These are phyloP conservation scores for Lithospermum erythrorhizon DNA, from an alignment of 257 asterid genomes.

Conservation along the genomic window DNA sequence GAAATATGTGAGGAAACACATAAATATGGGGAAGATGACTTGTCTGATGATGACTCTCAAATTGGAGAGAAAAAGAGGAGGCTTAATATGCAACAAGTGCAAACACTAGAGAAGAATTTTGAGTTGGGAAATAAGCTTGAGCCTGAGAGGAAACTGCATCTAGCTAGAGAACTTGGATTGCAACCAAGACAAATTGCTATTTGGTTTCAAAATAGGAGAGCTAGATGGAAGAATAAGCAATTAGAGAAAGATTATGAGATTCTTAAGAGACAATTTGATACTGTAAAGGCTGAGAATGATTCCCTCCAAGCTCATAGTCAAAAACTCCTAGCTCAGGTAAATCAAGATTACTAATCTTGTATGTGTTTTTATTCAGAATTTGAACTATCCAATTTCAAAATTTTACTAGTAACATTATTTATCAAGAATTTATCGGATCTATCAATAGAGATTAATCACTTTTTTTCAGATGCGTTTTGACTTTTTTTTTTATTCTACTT, in stretches of 20 bases:
- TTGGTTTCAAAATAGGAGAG: slow-evolving; percentile 68
- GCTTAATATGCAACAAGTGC: slow-evolving; percentile 52
- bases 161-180: slow-evolving; percentile 52
- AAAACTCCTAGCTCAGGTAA: slow-evolving; percentile 48
- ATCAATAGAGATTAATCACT: too few species aligned
- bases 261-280: slow-evolving; percentile 48
- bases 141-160: slow-evolving; percentile 57
- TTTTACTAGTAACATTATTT: too few species aligned
- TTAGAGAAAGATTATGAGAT: slow-evolving; percentile 51
- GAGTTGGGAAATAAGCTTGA: slow-evolving; percentile 49
- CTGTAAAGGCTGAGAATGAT: slow-evolving; percentile 46
- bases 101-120: slow-evolving; percentile 52
- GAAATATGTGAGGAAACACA: slow-evolving; percentile 21
- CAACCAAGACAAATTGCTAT: slow-evolving; percentile 56
- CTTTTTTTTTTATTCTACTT: too few species aligned
- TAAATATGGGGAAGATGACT: slow-evolving; percentile 32
- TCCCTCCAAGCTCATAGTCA: slow-evolving; percentile 43
- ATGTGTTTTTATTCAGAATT: too few species aligned
- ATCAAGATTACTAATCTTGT: neutral
- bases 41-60: slow-evolving; percentile 48
- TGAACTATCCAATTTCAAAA: too few species aligned
- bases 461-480: too few species aligned
- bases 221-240: slow-evolving; percentile 58
- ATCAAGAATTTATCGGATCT: too few species aligned
- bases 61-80: slow-evolving; percentile 55